Evolutionary conservation across 352 stramenopile genomes (phyloP).

Genomic region (Elongisporangium senticosum): DNA sequence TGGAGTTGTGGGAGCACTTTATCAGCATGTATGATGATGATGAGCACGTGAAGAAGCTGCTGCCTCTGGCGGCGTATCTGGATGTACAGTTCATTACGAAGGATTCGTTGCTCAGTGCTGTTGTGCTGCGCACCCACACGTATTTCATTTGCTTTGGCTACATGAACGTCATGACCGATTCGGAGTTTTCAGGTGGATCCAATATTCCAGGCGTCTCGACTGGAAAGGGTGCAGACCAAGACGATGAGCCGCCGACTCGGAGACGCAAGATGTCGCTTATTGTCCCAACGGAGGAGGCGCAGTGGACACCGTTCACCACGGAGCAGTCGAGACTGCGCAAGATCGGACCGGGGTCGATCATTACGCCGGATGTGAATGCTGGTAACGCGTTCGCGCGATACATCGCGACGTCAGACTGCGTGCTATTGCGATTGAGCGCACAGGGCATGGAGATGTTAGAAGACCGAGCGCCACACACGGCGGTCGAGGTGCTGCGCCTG

Average conservation of each 20-base stretch:
- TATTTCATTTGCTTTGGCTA: conserved; percentile 77
- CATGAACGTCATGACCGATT: conserved; percentile 68
- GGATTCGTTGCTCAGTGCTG: conserved; percentile 24
- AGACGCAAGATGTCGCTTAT: conserved; percentile 33
- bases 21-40: conserved; percentile 31
- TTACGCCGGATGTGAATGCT: conserved; percentile 44
- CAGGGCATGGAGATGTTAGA: conserved; percentile 56
- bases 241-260: conserved; percentile 1
- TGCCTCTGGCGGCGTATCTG: conserved; percentile 54
- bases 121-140: conserved; percentile 41
- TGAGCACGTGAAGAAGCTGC: conserved; percentile 28
- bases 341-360: conserved; percentile 68
- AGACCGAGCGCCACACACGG: conserved; percentile 48
- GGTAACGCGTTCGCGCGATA: conserved; percentile 32
- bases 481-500: conserved; percentile 68
- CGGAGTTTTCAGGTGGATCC: conserved; percentile 47
- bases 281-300: conserved; percentile 29
- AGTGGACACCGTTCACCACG: conserved; percentile 67
- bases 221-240: not conserved
- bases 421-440: conserved; percentile 53
- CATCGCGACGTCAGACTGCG: conserved; percentile 56
- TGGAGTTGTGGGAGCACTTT: conserved; percentile 68
- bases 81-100: conserved; percentile 50
- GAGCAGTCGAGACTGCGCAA: conserved; percentile 58
- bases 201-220: conserved; percentile 52